phyloP scores from a whole-genome alignment of 352 stramenopile species.

The Pythium guiyangense region DNA sequence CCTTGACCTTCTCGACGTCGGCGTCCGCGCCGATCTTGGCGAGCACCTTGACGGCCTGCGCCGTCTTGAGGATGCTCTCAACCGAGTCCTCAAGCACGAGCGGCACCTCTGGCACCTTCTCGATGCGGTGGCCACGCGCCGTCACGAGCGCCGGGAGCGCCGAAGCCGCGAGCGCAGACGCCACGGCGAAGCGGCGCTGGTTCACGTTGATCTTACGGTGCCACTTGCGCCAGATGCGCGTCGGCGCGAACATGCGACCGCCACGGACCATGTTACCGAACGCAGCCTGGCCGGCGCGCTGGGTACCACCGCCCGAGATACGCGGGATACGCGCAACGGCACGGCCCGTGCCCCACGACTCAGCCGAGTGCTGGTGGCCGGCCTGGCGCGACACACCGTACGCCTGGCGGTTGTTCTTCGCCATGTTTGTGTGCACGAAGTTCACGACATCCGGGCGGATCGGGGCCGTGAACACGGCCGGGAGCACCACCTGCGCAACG shows the following conservation, averaged over 20 bases:
- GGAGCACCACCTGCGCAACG: constrained; percentile 88
- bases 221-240: constrained; percentile 99
- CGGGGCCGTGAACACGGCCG: constrained; percentile 95
- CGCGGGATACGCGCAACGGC: constrained; percentile 99
- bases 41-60: constrained; percentile 94
- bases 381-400: constrained; percentile 96
- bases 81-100: constrained; percentile 95
- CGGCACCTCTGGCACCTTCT: constrained; percentile 96
- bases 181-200: constrained; percentile 96
- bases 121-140: constrained; percentile 96
- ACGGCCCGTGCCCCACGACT: constrained; percentile 98
- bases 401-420: constrained; percentile 99
- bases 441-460: constrained; percentile 99
- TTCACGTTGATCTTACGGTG: constrained; percentile 98
- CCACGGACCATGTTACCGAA: constrained; percentile 99
- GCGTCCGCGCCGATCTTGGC: constrained; percentile 91
- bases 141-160: constrained; percentile 97
- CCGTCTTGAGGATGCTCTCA: constrained; percentile 94
- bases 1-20: constrained; percentile 97
- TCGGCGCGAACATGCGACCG: constrained; percentile 98
- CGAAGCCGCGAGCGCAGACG: constrained; percentile 96
- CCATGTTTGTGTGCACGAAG: constrained; percentile 99
- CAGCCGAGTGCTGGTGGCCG: constrained; percentile 96
- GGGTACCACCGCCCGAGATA: constrained; percentile 97
- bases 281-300: constrained; percentile 96